phyloP scores from a whole-genome alignment of 768 basidiomycete species.

The Kockovaella imperatae region DNA sequence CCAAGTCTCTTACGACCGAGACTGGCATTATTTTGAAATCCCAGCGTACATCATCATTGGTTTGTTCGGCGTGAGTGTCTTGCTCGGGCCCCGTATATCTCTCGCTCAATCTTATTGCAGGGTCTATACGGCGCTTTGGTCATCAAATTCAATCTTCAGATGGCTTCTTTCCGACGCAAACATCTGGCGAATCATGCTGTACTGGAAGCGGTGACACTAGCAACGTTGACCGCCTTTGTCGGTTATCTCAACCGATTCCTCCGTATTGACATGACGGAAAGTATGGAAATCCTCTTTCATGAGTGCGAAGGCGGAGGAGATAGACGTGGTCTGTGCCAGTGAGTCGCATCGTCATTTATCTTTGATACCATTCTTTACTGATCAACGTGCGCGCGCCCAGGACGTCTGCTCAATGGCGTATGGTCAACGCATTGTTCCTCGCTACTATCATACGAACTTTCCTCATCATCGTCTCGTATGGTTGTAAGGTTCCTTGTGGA shows the following conservation, averaged over 20 bases:
- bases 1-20: constrained; percentile 92
- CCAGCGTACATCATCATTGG: constrained; percentile 93
- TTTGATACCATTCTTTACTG: neutral
- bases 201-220: constrained; percentile 78
- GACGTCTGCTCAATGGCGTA: constrained; percentile 82
- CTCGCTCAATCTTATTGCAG: constrained; percentile 46
- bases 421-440: constrained; percentile 83
- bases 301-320: constrained; percentile 93
- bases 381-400: constrained; percentile 47
- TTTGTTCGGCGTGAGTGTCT: constrained; percentile 72
- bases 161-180: constrained; percentile 87
- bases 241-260: constrained; percentile 92
- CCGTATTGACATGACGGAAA: constrained; percentile 95
- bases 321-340: constrained; percentile 93
- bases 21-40: constrained; percentile 99
- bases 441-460: constrained; percentile 82
- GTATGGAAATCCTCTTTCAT: constrained; percentile 85
- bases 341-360: constrained; percentile 44
- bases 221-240: constrained; percentile 79
- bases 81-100: neutral
- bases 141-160: constrained; percentile 92
- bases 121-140: constrained; percentile 95
- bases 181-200: constrained; percentile 75
- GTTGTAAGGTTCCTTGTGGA: constrained; percentile 91
- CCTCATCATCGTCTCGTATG: constrained; percentile 85